Conservation (phyloP, 192 early-diverging fungal genomes). For the Rhizophagus clarus region DNA sequence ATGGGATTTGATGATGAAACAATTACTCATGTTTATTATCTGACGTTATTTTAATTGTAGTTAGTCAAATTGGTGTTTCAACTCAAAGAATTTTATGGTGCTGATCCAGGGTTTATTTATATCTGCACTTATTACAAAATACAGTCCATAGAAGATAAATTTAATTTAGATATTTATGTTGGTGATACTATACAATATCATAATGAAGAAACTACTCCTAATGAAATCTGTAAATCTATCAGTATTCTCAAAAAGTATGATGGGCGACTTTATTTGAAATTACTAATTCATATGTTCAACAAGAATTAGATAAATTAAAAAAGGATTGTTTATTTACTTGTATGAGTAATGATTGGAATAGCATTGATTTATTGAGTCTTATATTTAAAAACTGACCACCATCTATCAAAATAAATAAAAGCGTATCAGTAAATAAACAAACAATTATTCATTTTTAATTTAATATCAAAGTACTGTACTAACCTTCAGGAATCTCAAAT, state of each 20-base stretch:
- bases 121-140: not conserved
- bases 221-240: not conserved
- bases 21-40: not conserved
- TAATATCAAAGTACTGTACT: too few species aligned
- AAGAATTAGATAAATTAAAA: not conserved
- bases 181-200: not conserved
- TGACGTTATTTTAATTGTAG: not conserved
- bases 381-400: too few species aligned
- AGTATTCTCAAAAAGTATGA: not conserved
- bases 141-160: not conserved
- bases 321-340: not conserved
- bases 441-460: too few species aligned
- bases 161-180: not conserved
- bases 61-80: not conserved
- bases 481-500: too few species aligned
- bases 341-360: not conserved
- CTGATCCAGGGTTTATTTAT: not conserved
- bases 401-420: not conserved
- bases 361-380: not conserved
- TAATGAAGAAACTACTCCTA: not conserved
- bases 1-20: not conserved
- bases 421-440: too few species aligned
- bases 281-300: not conserved
- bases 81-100: not conserved
- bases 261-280: not conserved